phyloP scores from a whole-genome alignment of 768 basidiomycete species.

The Gymnopilus junonius region DNA sequence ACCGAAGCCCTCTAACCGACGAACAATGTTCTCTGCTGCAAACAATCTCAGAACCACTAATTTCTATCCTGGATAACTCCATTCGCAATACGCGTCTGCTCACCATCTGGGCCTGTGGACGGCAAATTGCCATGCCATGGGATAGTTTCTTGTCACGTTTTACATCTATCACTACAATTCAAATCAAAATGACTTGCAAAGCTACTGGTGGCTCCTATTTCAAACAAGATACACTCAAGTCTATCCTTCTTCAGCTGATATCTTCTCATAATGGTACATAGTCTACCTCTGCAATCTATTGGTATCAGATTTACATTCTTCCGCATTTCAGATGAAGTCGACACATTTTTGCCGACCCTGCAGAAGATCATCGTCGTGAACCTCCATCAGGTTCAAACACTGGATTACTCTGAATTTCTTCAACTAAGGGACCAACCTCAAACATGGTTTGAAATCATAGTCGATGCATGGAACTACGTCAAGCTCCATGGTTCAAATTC shows the following conservation, averaged over 20 bases:
- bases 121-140: not conserved
- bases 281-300: too few relatives aligned
- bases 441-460: too few relatives aligned
- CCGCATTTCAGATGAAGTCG: not conserved
- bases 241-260: not conserved
- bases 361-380: not conserved
- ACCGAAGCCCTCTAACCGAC: too few relatives aligned
- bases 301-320: too few relatives aligned
- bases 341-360: not conserved
- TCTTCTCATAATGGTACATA: not conserved
- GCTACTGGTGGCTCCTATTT: not conserved
- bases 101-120: too few relatives aligned
- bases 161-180: not conserved
- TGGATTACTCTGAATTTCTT: not conserved
- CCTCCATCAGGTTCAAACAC: not conserved
- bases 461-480: too few relatives aligned
- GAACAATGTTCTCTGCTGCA: too few relatives aligned
- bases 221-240: not conserved
- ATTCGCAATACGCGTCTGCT: not conserved
- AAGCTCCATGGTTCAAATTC: too few relatives aligned
- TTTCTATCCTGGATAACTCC: too few relatives aligned
- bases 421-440: too few relatives aligned
- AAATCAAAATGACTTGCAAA: not conserved
- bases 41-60: too few relatives aligned
- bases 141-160: not conserved